Evolutionary conservation across 139 green algal genomes (phyloP).

Genomic region (Coelastrella sp.): DNA sequence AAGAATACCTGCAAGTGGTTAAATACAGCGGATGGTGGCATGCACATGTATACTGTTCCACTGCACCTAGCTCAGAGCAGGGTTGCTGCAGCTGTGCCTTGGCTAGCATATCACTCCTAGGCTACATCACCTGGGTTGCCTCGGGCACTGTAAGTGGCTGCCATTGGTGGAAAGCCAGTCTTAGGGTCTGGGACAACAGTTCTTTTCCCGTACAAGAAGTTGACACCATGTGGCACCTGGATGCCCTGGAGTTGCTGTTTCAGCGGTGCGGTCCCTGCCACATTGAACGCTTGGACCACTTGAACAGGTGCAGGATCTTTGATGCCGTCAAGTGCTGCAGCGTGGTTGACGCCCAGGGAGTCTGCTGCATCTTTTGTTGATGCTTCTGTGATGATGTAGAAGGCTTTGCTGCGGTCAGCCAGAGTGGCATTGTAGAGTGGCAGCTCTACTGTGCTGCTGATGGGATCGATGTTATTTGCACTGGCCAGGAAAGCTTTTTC

Average conservation of each 20-base stretch:
- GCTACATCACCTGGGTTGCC: neutral
- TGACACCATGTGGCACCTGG: neutral
- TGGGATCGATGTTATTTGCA: neutral
- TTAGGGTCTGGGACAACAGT: neutral
- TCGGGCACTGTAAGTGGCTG: constrained; percentile 20
- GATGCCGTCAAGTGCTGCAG: neutral
- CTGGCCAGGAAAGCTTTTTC: neutral
- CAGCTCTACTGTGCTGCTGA: neutral
- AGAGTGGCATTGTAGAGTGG: neutral
- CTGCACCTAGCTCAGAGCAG: neutral
- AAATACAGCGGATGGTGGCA: no score
- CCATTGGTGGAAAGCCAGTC: constrained; percentile 20
- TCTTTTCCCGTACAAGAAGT: constrained; percentile 22
- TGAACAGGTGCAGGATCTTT: neutral
- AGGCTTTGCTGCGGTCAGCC: neutral
- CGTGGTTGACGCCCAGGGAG: neutral
- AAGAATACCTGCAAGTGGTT: no score
- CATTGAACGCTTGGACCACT: neutral
- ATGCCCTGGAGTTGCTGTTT: neutral
- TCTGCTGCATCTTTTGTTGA: neutral
- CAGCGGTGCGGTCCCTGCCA: neutral
- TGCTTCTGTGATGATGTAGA: constrained; percentile 32
- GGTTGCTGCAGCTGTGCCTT: neutral
- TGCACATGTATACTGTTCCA: neutral
- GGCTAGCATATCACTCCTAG: neutral